Evolutionary conservation across 1,284 basidiomycete species (phyloP), one percentile per base, ranked within the genome.

Genomic region (Tilletia caries): DNA sequence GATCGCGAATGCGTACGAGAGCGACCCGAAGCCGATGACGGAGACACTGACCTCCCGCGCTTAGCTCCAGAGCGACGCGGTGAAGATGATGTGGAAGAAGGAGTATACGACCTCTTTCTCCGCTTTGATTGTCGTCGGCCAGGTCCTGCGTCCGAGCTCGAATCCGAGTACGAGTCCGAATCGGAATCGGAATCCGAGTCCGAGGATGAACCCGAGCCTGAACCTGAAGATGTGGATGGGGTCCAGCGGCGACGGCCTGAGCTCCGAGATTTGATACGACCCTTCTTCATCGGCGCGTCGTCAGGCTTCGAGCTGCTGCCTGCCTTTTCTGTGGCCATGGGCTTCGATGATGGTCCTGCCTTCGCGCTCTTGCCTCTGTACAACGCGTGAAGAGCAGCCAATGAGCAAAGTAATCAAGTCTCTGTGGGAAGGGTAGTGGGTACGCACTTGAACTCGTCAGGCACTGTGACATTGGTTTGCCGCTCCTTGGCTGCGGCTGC

Each of bases 381-480:
- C n/a, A n/a, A n/a, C n/a, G n/a, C n/a, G n/a, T n/a, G n/a, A n/a
- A n/a, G n/a, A n/a, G n/a, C n/a, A n/a, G n/a, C 25, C 27, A 18
- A 54, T 27, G 13, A 27, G 25, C 25, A 54, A 3, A 29, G 18
- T 15, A 62, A 34, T 23, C 58, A 37, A 18, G 3, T 10, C 27
- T 37, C 5, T 3, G 32, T 18, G 18, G 32, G 15, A 23, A 4
- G 3, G 18, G 13, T 12, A 62, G 58, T 3, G 8, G 6, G 3
- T 20, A 62, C 58, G 27, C 32, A 62, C 58, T 62, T 62, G 58
- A 62, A 62, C 32, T 62, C 58, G 10, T 62, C 58, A 23, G 58
- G 58, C 6, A 62, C 58, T n/a, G 27, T 37, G 58, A 34, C 29
- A 3, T 25, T 18, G 20, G 58, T 33, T 3, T 23, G 58, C 15